phyloP scores from a whole-genome alignment of 2,329 filamentous ascomycete genomes.

The Fusarium tricinctum region DNA sequence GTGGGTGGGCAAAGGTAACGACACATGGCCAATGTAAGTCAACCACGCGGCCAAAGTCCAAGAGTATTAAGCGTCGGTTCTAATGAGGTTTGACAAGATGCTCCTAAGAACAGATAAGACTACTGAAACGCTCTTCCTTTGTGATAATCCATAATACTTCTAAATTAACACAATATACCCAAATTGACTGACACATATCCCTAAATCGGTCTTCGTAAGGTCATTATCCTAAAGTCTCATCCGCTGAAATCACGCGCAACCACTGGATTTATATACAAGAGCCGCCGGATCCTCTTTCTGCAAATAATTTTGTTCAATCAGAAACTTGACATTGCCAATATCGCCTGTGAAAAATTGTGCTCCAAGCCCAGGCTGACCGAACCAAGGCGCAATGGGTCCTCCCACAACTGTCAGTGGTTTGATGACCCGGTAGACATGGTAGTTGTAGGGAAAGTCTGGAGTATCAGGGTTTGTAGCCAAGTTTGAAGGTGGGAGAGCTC shows the following conservation, averaged over 20 bases:
- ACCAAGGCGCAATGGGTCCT: conserved; percentile 65
- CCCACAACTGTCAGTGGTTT: conserved; percentile 56
- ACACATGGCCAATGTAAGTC: too few species aligned
- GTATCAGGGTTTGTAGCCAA: conserved; percentile 54
- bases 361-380: conserved; percentile 64
- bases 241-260: conserved; percentile 20
- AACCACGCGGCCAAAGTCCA: neutral
- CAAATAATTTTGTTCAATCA: conserved; percentile 41
- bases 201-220: neutral
- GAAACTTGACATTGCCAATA: conserved; percentile 37
- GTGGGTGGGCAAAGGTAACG: too few species aligned
- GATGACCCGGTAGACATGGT: conserved; percentile 62
- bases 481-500: conserved; percentile 62
- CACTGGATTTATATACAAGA: conserved; percentile 29
- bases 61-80: neutral
- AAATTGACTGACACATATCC: neutral
- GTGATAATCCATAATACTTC: neutral
- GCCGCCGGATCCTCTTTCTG: conserved; percentile 31
- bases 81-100: neutral
- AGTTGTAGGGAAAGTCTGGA: conserved; percentile 61
- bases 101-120: neutral
- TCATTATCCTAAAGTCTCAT: neutral
- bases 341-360: conserved; percentile 52
- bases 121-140: too few species aligned
- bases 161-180: neutral